Evolutionary conservation across 208 protist genomes (phyloP).

Genomic region (Phytomonas sp.): DNA sequence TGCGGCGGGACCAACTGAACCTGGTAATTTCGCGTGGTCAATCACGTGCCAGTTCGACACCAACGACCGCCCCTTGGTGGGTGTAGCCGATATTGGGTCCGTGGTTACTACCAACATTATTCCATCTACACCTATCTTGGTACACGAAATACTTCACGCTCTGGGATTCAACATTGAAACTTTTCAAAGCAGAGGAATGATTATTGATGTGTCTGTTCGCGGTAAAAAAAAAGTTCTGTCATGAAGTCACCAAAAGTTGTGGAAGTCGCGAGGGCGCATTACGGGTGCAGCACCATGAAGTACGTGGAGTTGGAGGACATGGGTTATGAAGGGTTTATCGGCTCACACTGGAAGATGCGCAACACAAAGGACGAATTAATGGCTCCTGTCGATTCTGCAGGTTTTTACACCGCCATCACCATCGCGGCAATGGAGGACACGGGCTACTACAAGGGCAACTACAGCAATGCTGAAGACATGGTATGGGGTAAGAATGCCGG

Average conservation of each 20-base stretch:
- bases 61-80: conserved; percentile 22
- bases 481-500: conserved; percentile 54
- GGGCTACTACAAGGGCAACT: conserved; percentile 71
- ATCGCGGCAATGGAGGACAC: conserved; percentile 73
- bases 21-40: conserved; percentile 30
- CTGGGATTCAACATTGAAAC: conserved; percentile 46
- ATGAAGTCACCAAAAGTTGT: conserved; percentile 30
- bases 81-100: conserved; percentile 43
- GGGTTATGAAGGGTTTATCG: conserved; percentile 25
- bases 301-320: conserved; percentile 74
- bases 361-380: conserved; percentile 83
- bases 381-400: conserved; percentile 18
- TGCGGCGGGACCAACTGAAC: conserved; percentile 19
- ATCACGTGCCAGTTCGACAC: conserved; percentile 22
- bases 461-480: conserved; percentile 52
- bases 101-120: conserved; percentile 15
- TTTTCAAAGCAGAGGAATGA: conserved; percentile 14
- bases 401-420: conserved; percentile 70
- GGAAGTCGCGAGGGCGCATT: conserved; percentile 37
- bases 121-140: conserved; percentile 15
- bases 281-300: conserved; percentile 37
- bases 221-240: conserved; percentile 20
- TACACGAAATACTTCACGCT: conserved; percentile 82
- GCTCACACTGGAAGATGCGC: conserved; percentile 85
- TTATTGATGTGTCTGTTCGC: conserved; percentile 16